phyloP scores from a whole-genome alignment of 2,329 filamentous ascomycete species.

The Alternaria sp. region DNA sequence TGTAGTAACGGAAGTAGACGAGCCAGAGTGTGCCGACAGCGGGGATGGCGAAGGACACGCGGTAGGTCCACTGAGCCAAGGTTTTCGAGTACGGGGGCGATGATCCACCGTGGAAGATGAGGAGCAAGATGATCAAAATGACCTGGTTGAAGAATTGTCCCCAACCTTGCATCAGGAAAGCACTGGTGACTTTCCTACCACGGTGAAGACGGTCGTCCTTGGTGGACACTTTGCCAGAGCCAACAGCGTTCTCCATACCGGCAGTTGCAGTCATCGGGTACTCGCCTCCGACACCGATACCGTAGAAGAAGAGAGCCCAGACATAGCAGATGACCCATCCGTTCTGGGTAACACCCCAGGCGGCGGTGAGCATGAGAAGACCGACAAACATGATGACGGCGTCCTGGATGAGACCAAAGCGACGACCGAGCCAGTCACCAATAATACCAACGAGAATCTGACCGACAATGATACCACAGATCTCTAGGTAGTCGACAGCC shows the following conservation, averaged over 20 bases:
- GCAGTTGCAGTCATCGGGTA: constrained; percentile 97
- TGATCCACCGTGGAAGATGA: constrained; percentile 84
- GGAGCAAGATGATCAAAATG: constrained; percentile 81
- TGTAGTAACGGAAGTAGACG: constrained; percentile 93
- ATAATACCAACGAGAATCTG: constrained; percentile 86
- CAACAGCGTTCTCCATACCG: constrained; percentile 88
- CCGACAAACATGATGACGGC: constrained; percentile 93
- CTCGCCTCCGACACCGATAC: constrained; percentile 77
- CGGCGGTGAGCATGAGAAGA: constrained; percentile 87
- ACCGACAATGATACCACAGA: constrained; percentile 89
- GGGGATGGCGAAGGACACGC: constrained; percentile 88
- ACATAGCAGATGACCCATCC: constrained; percentile 98
- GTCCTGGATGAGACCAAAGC: constrained; percentile 95
- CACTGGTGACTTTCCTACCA: constrained; percentile 92
- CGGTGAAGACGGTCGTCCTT: constrained; percentile 93
- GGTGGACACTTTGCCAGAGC: constrained; percentile 86
- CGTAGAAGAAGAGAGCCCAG: constrained; percentile 93
- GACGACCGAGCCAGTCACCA: constrained; percentile 83
- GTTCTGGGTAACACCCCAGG: constrained; percentile 85
- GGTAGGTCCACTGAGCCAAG: constrained; percentile 89
- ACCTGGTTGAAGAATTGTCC: constrained; percentile 95
- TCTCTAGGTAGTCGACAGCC: constrained; percentile 88
- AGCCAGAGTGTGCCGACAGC: constrained; percentile 92
- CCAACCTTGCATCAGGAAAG: constrained; percentile 99
- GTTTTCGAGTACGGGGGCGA: constrained; percentile 76